Base-by-base conservation (phyloP, 2,329 filamentous ascomycete genomes). In the Fusarium beomiforme region DNA sequence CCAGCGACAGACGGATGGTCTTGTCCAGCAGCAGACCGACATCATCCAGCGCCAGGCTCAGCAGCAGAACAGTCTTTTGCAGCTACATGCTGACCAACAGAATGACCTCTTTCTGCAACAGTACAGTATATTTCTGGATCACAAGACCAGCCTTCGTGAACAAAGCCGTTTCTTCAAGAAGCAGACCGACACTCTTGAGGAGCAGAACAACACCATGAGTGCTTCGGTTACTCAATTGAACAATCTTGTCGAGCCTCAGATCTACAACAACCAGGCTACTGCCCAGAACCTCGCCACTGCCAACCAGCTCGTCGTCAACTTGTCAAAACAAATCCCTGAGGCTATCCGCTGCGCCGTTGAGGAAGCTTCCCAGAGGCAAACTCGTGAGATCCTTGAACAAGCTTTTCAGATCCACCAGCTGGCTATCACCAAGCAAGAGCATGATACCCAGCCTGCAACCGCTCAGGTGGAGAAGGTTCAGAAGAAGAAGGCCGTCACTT, bases 301-400 rank as follows among this genome's bases (percentile, higher is more conserved):
- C 3, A 54, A 68, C 2, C 64, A 62, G 8, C 69, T 78, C 21
- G 60, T 74, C 33, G 71, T 57, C 14, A 68, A 75, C 3, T 68
- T 80, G n/a, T 76, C 77, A 6, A 64, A 59, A 21, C 76, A 78
- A 12, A 65, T 80, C 12, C 77, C 78, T 5, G 24, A 46, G 5
- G 71, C 70, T 31, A 67, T 79, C 58, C 69, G 72, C 16, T 67
- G 77, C n/a, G 73, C 74, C 7, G 72, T 80, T 12, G 31, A 72
- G 21, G 60, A 70, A 10, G 70, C 76, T 9, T 64, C 78, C 17
- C 64, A 78, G 9, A 60, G 58, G 42, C 58, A 60, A 16, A 41
- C 51, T 24, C 50, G 33, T 12, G 50, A 58, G 50, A 29, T 60
- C 19, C 49, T 78, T 14, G 58, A 61, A 9, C 63, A 73, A 3